phyloP scores from a whole-genome alignment of 495 filamentous ascomycete genomes.

The Elasticomyces elasticus region DNA sequence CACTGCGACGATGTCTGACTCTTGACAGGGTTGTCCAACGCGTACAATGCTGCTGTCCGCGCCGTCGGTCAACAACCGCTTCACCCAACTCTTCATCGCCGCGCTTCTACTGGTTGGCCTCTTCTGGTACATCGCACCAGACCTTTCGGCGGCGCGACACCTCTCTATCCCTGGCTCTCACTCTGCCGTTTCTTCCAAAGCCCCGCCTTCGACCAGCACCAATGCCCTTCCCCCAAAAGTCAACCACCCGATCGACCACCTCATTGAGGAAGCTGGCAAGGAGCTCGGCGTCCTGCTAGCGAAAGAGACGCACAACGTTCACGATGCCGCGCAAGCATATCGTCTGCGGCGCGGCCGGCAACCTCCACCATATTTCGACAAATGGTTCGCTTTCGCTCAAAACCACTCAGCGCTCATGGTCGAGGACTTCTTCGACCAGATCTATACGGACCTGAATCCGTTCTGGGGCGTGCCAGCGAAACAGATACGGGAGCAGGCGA shows the following conservation, averaged over 20 bases:
- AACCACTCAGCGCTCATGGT: conserved; percentile 27
- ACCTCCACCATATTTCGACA: conserved; percentile 32
- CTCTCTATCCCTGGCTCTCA: conserved; percentile 5
- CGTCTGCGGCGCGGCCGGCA: conserved; percentile 29
- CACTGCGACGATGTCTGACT: background rate
- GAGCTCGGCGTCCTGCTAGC: conserved; percentile 20
- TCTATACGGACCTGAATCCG: conserved; percentile 31
- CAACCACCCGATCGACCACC: conserved; percentile 30
- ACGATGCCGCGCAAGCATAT: conserved; percentile 26
- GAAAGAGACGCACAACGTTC: conserved; percentile 24
- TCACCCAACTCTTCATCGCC: conserved; percentile 11
- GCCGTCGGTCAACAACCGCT: conserved; percentile 12
- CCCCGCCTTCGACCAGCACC: background rate
- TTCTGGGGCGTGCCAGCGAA: conserved; percentile 31
- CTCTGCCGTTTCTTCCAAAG: background rate
- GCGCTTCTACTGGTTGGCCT: conserved; percentile 3
- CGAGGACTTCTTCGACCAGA: conserved; percentile 35
- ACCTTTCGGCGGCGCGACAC: background rate
- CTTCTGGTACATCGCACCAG: conserved; percentile 6
- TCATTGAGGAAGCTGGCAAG: conserved; percentile 24
- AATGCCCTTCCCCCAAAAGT: background rate
- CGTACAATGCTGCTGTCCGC: conserved; percentile 9
- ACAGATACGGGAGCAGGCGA: conserved; percentile 27
- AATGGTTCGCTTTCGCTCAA: conserved; percentile 29
- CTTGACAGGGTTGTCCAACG: background rate